Conservation (phyloP, 306 rosid genomes). For the Cicer pinnatifidum region DNA sequence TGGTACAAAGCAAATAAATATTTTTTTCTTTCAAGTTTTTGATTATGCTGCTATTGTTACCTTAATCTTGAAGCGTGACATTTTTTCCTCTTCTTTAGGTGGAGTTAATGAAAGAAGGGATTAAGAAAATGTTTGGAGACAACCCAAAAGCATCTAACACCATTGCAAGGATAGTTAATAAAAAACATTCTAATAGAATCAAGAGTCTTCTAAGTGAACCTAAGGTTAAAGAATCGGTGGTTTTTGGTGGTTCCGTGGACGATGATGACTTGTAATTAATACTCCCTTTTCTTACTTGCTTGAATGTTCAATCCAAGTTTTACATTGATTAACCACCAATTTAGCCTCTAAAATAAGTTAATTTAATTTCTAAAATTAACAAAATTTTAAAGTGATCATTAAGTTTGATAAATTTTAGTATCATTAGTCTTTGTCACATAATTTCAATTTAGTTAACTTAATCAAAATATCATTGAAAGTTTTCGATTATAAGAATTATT, state of each 20-base stretch:
- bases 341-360: background rate
- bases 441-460: background rate
- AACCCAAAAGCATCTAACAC: constrained; percentile 51
- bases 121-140: constrained; percentile 63
- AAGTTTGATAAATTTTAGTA: background rate
- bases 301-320: background rate
- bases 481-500: too few species aligned
- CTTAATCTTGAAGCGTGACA: constrained; percentile 5
- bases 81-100: constrained; percentile 47
- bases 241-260: constrained; percentile 69
- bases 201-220: constrained; percentile 56
- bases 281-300: background rate
- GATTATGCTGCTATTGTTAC: background rate
- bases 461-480: too few species aligned
- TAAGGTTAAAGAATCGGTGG: constrained; percentile 53
- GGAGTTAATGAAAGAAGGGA: constrained; percentile 51
- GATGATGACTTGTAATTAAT: constrained; percentile 62
- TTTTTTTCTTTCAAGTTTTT: background rate
- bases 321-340: background rate
- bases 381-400: background rate
- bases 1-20: constrained; percentile 47
- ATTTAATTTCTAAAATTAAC: background rate
- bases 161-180: constrained; percentile 64
- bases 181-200: constrained; percentile 57
- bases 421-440: background rate